Percentiles rank a stretch among this genome's conserved stretches.
phyloP scores from a whole-genome alignment of 257 asterid genomes.

The Phtheirospermum japonicum region DNA sequence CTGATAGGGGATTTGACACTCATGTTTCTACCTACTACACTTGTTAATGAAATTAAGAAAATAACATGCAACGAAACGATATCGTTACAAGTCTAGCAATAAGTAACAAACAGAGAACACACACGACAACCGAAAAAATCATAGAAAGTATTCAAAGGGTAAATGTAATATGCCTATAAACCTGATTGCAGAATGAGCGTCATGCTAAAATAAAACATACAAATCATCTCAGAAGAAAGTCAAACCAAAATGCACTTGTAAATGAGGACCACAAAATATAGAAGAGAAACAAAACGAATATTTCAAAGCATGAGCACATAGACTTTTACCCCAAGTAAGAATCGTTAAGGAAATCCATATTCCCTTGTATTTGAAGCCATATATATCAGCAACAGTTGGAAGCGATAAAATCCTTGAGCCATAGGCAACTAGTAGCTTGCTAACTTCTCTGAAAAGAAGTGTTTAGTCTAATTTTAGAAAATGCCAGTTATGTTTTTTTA shows the following conservation, averaged over 20 bases:
- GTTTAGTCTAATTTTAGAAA: too few species aligned
- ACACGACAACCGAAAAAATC: too few species aligned
- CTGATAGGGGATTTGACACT: neutral
- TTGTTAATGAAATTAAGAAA: neutral
- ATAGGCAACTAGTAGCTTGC: conserved; percentile 88
- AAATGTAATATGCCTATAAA: conserved; percentile 8
- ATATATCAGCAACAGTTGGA: conserved; percentile 76
- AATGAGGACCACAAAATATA: conserved; percentile 10
- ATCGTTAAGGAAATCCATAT: conserved; percentile 87
- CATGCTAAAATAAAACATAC: conserved; percentile 5
- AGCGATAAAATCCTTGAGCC: conserved; percentile 81
- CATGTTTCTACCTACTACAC: conserved; percentile 7
- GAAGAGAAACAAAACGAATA: conserved; percentile 21
- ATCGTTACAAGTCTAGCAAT: conserved; percentile 11
- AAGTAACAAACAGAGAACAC: conserved; percentile 5
- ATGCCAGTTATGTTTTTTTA: too few species aligned
- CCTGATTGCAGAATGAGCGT: neutral
- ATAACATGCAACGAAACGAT: conserved; percentile 7
- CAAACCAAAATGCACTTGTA: conserved; percentile 4
- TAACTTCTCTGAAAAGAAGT: conserved; percentile 97
- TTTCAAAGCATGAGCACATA: conserved; percentile 14
- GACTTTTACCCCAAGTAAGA: conserved; percentile 73
- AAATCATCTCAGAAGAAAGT: conserved; percentile 23
- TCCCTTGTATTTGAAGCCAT: conserved; percentile 94
- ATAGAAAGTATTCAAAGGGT: neutral